These are phyloP conservation scores for Aspergillus puulaauensis DNA, from an alignment of 2,329 filamentous ascomycete species.

Conservation along the genomic window DNA sequence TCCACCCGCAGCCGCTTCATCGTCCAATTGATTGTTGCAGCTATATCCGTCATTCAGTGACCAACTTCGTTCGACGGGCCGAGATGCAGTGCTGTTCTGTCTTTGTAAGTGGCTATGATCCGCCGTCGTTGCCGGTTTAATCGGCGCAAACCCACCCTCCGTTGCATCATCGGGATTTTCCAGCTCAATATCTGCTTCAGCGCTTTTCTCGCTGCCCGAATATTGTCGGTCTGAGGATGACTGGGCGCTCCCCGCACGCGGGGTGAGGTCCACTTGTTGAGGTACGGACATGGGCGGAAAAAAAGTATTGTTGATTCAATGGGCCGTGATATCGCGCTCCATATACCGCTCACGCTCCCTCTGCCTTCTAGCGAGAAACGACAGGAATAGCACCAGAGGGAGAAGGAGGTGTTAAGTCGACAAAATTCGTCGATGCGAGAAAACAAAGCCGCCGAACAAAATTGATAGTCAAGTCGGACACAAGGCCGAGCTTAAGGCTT, in stretches of 20 bases:
- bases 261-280: conserved; percentile 3
- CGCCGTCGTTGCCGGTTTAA: conserved; percentile 13
- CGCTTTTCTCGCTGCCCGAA: conserved; percentile 10
- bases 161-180: conserved; percentile 13
- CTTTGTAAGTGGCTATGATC: conserved; percentile 22
- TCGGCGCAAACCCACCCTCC: conserved; percentile 23
- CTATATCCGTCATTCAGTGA: conserved; percentile 38
- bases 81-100: conserved; percentile 21
- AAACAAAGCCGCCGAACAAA: not conserved
- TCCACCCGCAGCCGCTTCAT: conserved; percentile 22
- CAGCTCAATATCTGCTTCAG: not conserved
- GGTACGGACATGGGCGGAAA: conserved; percentile 11
- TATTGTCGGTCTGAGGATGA: conserved; percentile 3
- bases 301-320: not conserved
- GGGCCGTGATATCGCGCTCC: not conserved
- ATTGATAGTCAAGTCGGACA: not conserved
- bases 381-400: not conserved
- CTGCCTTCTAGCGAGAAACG: not conserved
- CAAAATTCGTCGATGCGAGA: not conserved
- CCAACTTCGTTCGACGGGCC: conserved; percentile 33
- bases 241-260: conserved; percentile 2
- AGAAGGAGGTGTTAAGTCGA: not conserved
- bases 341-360: not conserved
- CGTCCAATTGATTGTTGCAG: conserved; percentile 22
- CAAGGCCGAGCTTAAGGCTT: not conserved